Conservation (phyloP, 306 rosid species). For the Ziziphus jujuba region DNA sequence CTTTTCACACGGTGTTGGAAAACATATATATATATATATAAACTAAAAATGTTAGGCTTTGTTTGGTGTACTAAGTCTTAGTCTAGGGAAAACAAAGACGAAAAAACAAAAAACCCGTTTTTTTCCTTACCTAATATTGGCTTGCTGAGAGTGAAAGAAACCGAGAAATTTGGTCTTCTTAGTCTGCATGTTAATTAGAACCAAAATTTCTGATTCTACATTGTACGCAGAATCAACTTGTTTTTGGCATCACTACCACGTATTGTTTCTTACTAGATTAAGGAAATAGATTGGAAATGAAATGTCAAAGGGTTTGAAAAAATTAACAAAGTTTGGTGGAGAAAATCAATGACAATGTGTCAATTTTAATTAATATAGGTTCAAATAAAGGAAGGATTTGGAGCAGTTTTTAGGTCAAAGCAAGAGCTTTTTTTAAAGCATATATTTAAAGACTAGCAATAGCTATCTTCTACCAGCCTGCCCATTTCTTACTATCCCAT, state of each 20-base stretch:
- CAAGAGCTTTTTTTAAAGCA: conserved; percentile 44
- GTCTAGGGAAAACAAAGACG: neutral
- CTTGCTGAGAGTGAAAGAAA: neutral
- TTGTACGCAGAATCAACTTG: neutral
- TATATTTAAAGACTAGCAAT: conserved; percentile 37
- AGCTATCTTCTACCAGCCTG: conserved; percentile 38
- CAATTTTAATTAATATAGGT: conserved; percentile 31
- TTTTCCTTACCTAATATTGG: conserved; percentile 22
- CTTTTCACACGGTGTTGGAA: conserved; percentile 41
- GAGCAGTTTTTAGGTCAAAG: conserved; percentile 53
- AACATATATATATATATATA: neutral
- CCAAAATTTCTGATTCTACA: neutral
- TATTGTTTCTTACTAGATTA: conserved; percentile 7
- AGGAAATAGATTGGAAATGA: conserved; percentile 2
- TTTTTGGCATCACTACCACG: neutral
- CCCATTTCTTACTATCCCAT: conserved; percentile 30
- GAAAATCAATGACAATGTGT: conserved; percentile 25
- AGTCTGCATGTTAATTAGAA: neutral
- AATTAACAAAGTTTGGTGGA: conserved; percentile 12
- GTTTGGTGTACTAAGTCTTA: conserved; percentile 14
- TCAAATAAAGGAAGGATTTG: conserved; percentile 42
- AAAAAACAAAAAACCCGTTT: neutral
- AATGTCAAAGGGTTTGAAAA: conserved; percentile 16
- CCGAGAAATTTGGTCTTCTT: conserved; percentile 10
- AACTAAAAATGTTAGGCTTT: neutral